Conservation (phyloP, 169 alveolate genomes). For the Plasmodium coatneyi region DNA sequence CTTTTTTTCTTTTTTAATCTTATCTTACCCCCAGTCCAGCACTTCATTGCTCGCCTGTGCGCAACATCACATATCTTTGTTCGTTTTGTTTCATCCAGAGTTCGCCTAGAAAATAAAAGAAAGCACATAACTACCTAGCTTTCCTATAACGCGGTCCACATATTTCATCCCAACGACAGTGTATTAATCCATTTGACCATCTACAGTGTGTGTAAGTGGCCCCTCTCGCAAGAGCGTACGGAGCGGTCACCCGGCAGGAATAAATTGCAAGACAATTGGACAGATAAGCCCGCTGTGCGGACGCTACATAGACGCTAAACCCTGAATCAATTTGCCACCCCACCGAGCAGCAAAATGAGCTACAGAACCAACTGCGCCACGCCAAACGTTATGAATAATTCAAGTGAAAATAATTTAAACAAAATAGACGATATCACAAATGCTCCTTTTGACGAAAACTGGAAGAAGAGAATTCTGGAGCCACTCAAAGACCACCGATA, state of each 20-base stretch:
- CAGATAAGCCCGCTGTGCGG: not conserved
- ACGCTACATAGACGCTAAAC: not conserved
- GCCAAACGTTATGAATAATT: slow-evolving; percentile 71
- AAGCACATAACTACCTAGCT: not conserved
- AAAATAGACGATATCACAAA: slow-evolving; percentile 51
- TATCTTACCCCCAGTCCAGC: not conserved
- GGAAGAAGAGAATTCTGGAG: slow-evolving; percentile 71
- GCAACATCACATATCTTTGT: not conserved
- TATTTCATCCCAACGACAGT: not conserved
- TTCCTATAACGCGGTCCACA: not conserved
- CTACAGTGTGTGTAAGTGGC: not conserved
- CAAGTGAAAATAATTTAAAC: slow-evolving; percentile 22
- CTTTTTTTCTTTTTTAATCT: not conserved
- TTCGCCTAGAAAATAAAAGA: not conserved
- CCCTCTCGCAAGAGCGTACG: slow-evolving; percentile 1
- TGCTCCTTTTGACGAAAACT: slow-evolving; percentile 68
- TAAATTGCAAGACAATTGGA: not conserved
- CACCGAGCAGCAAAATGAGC: slow-evolving; percentile 57
- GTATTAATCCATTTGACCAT: not conserved
- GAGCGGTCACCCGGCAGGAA: not conserved
- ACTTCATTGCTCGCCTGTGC: not conserved
- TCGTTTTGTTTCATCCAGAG: not conserved
- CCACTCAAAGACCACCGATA: slow-evolving; percentile 71
- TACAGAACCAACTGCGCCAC: slow-evolving; percentile 61
- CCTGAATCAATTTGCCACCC: too few relatives aligned